Percentiles rank a stretch among this genome's conserved stretches.
These are phyloP conservation scores for Aspergillus conjunctus DNA, from an alignment of 495 filamentous ascomycete genomes.

Conservation along the genomic window DNA sequence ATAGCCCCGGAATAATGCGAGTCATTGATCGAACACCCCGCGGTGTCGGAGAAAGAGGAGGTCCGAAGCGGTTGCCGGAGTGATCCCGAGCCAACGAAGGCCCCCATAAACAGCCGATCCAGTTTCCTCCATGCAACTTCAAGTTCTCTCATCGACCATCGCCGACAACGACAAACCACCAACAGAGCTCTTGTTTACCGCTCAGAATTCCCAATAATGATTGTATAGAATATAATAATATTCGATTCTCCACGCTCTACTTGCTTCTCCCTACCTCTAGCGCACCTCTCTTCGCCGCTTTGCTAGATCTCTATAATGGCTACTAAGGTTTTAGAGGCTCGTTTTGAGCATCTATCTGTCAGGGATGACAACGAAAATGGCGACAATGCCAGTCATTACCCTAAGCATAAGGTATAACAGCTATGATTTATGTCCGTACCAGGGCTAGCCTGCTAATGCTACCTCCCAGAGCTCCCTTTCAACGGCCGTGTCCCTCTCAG, in stretches of 20 bases:
- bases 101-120: slow-evolving; percentile 38
- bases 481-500: slow-evolving; percentile 53
- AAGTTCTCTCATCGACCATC: slow-evolving; percentile 21
- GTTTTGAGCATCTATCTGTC: slow-evolving; percentile 79
- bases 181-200: not conserved
- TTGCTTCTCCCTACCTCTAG: slow-evolving; percentile 3
- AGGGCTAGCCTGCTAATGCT: slow-evolving; percentile 32
- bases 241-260: slow-evolving; percentile 3
- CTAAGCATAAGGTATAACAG: slow-evolving; percentile 67
- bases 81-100: slow-evolving; percentile 26
- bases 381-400: slow-evolving; percentile 50
- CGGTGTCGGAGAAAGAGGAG: slow-evolving; percentile 43
- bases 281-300: slow-evolving; percentile 1
- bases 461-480: slow-evolving; percentile 45
- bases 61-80: slow-evolving; percentile 46
- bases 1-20: not conserved
- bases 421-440: not conserved
- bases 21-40: slow-evolving; percentile 32
- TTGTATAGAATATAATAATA: slow-evolving; percentile 10
- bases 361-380: slow-evolving; percentile 74
- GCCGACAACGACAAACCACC: not conserved
- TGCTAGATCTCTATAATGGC: slow-evolving; percentile 44
- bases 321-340: slow-evolving; percentile 68
- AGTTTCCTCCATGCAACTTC: slow-evolving; percentile 24
- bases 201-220: not conserved